A percentile compares a stretch with the other conserved stretches of the same genome.
Conservation (phyloP, 805 yeast species). For the Priceomyces carsonii region DNA sequence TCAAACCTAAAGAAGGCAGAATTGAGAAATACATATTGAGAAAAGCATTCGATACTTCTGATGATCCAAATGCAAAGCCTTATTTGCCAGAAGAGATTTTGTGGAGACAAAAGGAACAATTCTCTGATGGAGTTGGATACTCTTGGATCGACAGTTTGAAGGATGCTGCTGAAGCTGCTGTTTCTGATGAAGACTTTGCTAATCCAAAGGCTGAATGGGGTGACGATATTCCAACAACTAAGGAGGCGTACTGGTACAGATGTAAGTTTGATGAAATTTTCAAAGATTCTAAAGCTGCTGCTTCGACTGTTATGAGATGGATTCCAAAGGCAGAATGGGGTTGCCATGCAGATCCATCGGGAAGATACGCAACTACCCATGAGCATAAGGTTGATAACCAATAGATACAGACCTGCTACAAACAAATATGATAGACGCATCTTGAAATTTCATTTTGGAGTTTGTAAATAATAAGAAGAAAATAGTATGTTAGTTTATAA, state of each 20-base stretch:
- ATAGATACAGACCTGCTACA: slow-evolving; percentile 3
- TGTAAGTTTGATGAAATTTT: slow-evolving; percentile 91
- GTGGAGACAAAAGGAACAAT: slow-evolving; percentile 99
- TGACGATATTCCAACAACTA: slow-evolving; percentile 87
- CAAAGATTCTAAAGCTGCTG: slow-evolving; percentile 79
- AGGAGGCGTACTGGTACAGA: slow-evolving; percentile 99
- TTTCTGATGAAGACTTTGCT: slow-evolving; percentile 88
- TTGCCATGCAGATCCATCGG: slow-evolving; percentile 97
- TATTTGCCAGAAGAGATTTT: slow-evolving; percentile 95
- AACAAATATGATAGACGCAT: slow-evolving; percentile 1
- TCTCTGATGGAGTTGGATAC: slow-evolving; percentile 99
- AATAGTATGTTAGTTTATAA: too few relatives aligned
- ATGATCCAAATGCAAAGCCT: slow-evolving; percentile 74
- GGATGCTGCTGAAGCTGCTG: slow-evolving; percentile 86
- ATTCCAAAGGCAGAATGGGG: slow-evolving; percentile 99
- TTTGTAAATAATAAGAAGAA: not conserved
- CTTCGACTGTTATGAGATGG: slow-evolving; percentile 98
- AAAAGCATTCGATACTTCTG: slow-evolving; percentile 94
- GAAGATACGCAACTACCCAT: slow-evolving; percentile 93
- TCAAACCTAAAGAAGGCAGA: slow-evolving; percentile 64
- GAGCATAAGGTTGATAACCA: slow-evolving; percentile 47
- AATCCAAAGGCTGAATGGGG: slow-evolving; percentile 97
- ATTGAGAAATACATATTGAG: slow-evolving; percentile 96
- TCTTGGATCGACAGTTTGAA: slow-evolving; percentile 98
- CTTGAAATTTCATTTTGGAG: not conserved